Evolutionary conservation across 2,329 filamentous ascomycete species (phyloP).

Genomic region (Fusarium decemcellulare): DNA sequence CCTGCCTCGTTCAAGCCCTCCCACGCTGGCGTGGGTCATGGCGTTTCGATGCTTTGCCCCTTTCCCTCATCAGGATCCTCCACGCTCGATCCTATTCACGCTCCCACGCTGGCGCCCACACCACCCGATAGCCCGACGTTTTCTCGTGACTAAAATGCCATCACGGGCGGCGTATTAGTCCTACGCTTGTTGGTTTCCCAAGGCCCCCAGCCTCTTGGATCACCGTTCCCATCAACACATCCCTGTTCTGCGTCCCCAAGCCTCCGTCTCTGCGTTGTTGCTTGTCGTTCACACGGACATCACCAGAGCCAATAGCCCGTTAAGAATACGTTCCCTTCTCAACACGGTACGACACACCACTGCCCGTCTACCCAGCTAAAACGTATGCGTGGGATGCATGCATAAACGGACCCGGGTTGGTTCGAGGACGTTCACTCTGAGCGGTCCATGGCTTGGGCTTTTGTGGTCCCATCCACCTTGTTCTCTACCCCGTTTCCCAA

Average conservation of each 20-base stretch:
- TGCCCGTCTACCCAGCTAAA: constrained; percentile 21
- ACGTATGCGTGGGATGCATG: constrained; percentile 49
- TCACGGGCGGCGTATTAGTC: constrained; percentile 29
- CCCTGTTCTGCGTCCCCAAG: constrained; percentile 1
- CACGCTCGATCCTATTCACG: constrained; percentile 24
- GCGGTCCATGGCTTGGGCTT: constrained; percentile 15
- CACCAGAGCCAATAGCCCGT: constrained; percentile 24
- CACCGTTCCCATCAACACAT: background rate
- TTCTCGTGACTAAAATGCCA: constrained; percentile 46
- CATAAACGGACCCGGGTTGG: constrained; percentile 33
- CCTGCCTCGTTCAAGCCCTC: constrained; percentile 11
- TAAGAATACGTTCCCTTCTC: constrained; percentile 13
- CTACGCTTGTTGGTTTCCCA: constrained; percentile 26
- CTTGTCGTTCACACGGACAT: background rate
- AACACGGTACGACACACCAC: constrained; percentile 22
- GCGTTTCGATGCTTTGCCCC: constrained; percentile 11
- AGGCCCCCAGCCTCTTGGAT: background rate
- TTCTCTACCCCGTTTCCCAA: constrained; percentile 30
- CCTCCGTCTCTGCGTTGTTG: constrained; percentile 4
- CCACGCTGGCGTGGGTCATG: constrained; percentile 40
- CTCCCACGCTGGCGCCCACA: constrained; percentile 35
- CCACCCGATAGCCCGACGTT: constrained; percentile 21
- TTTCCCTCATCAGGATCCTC: constrained; percentile 24
- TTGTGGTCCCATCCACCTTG: constrained; percentile 35
- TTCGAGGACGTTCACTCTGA: constrained; percentile 16